Base-by-base conservation (phyloP, 345 rosid genomes). In the Citrus inodora region DNA sequence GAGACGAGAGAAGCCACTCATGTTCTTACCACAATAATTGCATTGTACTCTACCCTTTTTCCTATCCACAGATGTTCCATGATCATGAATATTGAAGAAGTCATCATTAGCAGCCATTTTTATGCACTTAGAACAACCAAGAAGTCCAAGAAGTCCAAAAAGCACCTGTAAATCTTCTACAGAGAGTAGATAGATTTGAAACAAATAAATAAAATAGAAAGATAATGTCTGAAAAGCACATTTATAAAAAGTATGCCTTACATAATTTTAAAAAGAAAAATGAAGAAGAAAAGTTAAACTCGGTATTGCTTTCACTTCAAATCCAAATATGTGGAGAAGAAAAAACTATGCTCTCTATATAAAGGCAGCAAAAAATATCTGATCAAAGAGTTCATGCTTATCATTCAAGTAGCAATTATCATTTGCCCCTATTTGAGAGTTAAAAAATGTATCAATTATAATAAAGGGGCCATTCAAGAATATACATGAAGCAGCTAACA, bases 11-110 rank as follows among this genome's bases (percentile, higher is more conserved):
- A 48, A 67, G 21, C 79, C 67, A 63, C 59, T 58, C 71, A 88
- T 63, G 16, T 72, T 82, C 81, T 89, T 88, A 9, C 79, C 78
- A 82, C 93, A 89, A 78, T 89, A 80, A 32, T 82, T 88, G 87
- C 95, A 92, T 61, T 69, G 63, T 35, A 89, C 80, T 70, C 83
- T 83, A 19, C 2, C 0, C 60, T 61, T 85, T 80, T 79, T 80
- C 51, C 66, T 11, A 40, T 70, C 78, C 66, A 86, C 55, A 69
- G 76, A 17, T 17, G 46, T 56, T 48, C 90, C 88, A 80, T 91
- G 92, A 78, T 85, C 84, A 56, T 16, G 66, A 78, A 85, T 51
- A 80, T 80, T 74, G 38, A 79, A 71, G 22, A 40, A 75, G 78
- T 13, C 60, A 63, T 75, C 78, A 63, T 0, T 70, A 19, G 40